Percentiles rank a stretch among this genome's conserved stretches.
phyloP scores from a whole-genome alignment of 1,284 basidiomycete species.

The Ustilago hordei region DNA sequence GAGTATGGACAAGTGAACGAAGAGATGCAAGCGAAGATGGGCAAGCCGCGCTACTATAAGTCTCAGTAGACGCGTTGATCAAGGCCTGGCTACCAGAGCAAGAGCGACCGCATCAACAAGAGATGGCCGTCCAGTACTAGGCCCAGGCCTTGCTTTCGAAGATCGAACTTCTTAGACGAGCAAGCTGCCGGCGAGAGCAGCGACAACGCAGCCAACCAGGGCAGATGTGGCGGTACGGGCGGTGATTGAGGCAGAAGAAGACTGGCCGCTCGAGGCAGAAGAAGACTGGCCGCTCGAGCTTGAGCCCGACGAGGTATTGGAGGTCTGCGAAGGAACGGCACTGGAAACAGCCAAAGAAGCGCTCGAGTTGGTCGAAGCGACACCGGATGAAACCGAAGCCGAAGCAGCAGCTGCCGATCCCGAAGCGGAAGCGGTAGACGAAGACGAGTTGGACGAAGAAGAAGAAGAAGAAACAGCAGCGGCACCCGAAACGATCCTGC shows the following conservation, averaged over 20 bases:
- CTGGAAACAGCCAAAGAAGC: background rate
- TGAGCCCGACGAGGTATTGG: slow-evolving; percentile 15
- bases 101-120: background rate
- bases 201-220: slow-evolving; percentile 38
- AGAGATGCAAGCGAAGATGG: slow-evolving; percentile 5
- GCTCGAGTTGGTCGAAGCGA: slow-evolving; percentile 11
- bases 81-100: background rate
- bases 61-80: background rate
- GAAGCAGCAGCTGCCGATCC: slow-evolving; percentile 16
- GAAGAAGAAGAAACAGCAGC: slow-evolving; percentile 14
- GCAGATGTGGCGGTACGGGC: slow-evolving; percentile 32
- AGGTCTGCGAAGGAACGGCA: slow-evolving; percentile 17
- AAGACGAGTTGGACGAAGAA: slow-evolving; percentile 16
- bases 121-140: background rate
- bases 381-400: slow-evolving; percentile 15
- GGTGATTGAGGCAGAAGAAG: slow-evolving; percentile 27
- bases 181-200: slow-evolving; percentile 32
- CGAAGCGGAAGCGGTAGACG: slow-evolving; percentile 19
- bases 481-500: slow-evolving; percentile 73
- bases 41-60: background rate
- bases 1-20: slow-evolving; percentile 7
- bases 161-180: slow-evolving; percentile 18
- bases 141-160: background rate
- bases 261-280: slow-evolving; percentile 30
- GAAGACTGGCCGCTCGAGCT: slow-evolving; percentile 28